A percentile compares a stretch with the other conserved stretches of the same genome.
phyloP scores from a whole-genome alignment of 352 stramenopile genomes.

The Phytophthora kernoviae region DNA sequence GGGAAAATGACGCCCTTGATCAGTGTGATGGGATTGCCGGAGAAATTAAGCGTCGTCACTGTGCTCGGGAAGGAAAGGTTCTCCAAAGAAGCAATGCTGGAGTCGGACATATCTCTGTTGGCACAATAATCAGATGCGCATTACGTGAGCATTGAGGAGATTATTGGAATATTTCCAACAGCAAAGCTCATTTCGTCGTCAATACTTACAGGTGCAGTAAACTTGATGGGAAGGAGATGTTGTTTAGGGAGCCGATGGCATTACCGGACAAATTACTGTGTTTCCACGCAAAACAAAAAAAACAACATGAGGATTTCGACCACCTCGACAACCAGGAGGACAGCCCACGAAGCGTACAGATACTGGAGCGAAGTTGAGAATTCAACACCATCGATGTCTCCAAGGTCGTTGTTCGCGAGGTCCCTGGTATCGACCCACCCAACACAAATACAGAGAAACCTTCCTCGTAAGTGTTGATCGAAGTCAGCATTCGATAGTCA shows the following conservation, averaged over 20 bases:
- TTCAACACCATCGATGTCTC: slow-evolving; percentile 10
- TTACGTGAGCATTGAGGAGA: neutral
- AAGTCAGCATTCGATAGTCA: neutral
- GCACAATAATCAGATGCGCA: neutral
- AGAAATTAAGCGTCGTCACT: slow-evolving; percentile 41
- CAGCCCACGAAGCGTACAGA: slow-evolving; percentile 17
- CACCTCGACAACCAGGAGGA: neutral
- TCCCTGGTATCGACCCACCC: slow-evolving; percentile 19
- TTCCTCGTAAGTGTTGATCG: too few relatives aligned
- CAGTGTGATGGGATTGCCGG: slow-evolving; percentile 38
- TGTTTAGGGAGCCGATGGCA: slow-evolving; percentile 31
- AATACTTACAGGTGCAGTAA: slow-evolving; percentile 39
- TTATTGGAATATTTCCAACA: neutral
- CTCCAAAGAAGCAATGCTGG: slow-evolving; percentile 33
- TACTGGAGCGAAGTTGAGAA: slow-evolving; percentile 26
- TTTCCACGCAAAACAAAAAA: neutral
- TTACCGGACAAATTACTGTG: slow-evolving; percentile 49
- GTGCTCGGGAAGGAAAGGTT: slow-evolving; percentile 47
- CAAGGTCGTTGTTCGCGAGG: slow-evolving; percentile 28
- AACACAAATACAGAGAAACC: neutral
- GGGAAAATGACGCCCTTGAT: slow-evolving; percentile 48
- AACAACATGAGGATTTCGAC: neutral
- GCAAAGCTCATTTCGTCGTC: neutral
- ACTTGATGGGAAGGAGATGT: slow-evolving; percentile 27
- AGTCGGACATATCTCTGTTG: slow-evolving; percentile 27